Conservation (phyloP, 1,284 basidiomycete species). For the Cutaneotrichosporon mucoides region DNA sequence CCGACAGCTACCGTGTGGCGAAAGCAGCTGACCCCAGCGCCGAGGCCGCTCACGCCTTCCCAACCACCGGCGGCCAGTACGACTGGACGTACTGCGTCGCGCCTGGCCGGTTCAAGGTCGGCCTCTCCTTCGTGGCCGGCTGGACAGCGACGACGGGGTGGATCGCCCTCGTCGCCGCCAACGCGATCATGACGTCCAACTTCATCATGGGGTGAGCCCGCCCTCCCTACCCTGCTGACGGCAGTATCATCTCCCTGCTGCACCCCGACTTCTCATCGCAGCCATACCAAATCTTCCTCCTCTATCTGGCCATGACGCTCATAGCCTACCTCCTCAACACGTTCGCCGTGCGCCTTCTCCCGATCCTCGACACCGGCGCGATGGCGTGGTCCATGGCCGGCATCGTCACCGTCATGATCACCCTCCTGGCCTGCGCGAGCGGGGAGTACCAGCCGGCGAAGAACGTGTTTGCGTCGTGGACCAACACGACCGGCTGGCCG, state of each 20-base stretch:
- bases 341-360: conserved; percentile 31
- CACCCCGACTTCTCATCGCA: conserved; percentile 32
- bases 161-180: conserved; percentile 27
- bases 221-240: conserved; percentile 8
- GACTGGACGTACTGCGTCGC: conserved; percentile 38
- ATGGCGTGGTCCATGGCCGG: conserved; percentile 43
- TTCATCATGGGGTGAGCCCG: conserved; percentile 28
- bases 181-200: conserved; percentile 15
- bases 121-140: conserved; percentile 26
- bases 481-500: conserved; percentile 51
- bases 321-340: conserved; percentile 32
- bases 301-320: conserved; percentile 26
- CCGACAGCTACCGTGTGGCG: not conserved
- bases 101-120: conserved; percentile 20
- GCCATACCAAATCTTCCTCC: conserved; percentile 26
- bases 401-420: conserved; percentile 44
- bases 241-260: conserved; percentile 35
- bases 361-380: conserved; percentile 34
- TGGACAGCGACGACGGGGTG: conserved; percentile 20
- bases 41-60: conserved; percentile 18
- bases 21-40: conserved; percentile 2
- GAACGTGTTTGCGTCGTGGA: conserved; percentile 47
- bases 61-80: conserved; percentile 40
- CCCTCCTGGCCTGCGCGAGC: conserved; percentile 37
- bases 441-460: conserved; percentile 42